Base-by-base conservation (phyloP, 1,139 yeast genomes). In the Arxiozyma bovina region DNA sequence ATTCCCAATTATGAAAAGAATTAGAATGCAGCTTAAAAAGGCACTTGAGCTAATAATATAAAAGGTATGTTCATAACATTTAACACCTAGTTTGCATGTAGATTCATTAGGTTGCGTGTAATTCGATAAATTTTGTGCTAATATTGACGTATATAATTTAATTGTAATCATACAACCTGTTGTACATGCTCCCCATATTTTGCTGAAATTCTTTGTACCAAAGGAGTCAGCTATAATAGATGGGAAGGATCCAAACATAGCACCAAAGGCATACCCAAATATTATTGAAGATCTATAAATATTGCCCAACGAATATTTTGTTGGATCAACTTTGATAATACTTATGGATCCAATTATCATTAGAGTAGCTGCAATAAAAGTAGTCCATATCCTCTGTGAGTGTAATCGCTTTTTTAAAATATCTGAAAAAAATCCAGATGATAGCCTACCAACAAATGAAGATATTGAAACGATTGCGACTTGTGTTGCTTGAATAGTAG, bases 251-350 rank as follows among this genome's bases (percentile, higher is more conserved):
- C 96, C 93, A 68, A 85, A 88, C 53, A 85, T 75, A 52, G 85
- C 77, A 0, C 96, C 96, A 70, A 87, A 89, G n/a, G 89, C 83
- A 50, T 78, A 73, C 0, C 96, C 96, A 53, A 83, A 79, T 6
- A 81, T 66, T 40, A 78, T 70, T 0, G 93, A 84, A n/a, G 84
- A 75, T 1, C 78, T 48, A 65, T 79, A 81, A 62, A 57, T 70
- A 66, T 27, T 75, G 41, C 6, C 30, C 8, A 30, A 45, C 34
- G 23, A 49, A 47, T 23, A 50, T 8, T 43, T 40, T n/a, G 20
- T 7, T 1, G 22, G 38, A 27, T 40, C n/a, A 7, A 44, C 42
- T 38, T 40, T 12, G 4, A 47, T 7, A 46, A 79, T 60, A 56
- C 78, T 67, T 0, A 69, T 54, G 4, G 79, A 69, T 0, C 88